Percentiles rank a stretch among this genome's conserved stretches.
Conservation (phyloP, 371 early-diverging fungal species). For the Mucor plumbeus region DNA sequence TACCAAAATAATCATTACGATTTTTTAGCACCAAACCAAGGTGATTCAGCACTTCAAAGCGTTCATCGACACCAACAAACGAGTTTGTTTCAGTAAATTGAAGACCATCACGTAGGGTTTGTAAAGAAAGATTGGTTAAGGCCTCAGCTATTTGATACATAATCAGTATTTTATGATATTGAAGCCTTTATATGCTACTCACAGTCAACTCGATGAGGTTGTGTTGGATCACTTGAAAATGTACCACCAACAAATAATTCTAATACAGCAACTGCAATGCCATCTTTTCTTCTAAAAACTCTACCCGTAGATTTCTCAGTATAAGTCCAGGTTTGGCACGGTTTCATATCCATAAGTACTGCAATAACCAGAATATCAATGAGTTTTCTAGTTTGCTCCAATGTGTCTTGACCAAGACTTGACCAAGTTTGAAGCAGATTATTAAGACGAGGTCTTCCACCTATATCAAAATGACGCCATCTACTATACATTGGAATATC, state of each 20-base stretch:
- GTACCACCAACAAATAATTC: slow-evolving; percentile 82
- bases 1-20: slow-evolving; percentile 56
- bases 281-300: slow-evolving; percentile 76
- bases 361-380: slow-evolving; percentile 88
- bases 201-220: slow-evolving; percentile 82
- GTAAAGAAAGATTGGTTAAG: slow-evolving; percentile 58
- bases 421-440: slow-evolving; percentile 59
- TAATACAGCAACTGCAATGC: slow-evolving; percentile 85
- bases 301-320: slow-evolving; percentile 60
- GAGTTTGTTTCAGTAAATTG: slow-evolving; percentile 78
- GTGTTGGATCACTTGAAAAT: slow-evolving; percentile 71
- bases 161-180: background rate
- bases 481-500: slow-evolving; percentile 86
- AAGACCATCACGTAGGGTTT: slow-evolving; percentile 67
- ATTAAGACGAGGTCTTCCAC: slow-evolving; percentile 61
- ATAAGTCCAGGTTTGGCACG: slow-evolving; percentile 84
- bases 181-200: slow-evolving; percentile 8
- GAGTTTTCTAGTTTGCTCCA: slow-evolving; percentile 73
- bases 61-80: slow-evolving; percentile 80
- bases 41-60: slow-evolving; percentile 71
- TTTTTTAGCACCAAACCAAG: slow-evolving; percentile 58
- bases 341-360: slow-evolving; percentile 90
- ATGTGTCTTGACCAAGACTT: slow-evolving; percentile 44
- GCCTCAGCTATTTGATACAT: slow-evolving; percentile 44
- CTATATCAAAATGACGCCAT: slow-evolving; percentile 89